Base-by-base conservation (phyloP, 208 protist genomes). In the Blastocrithidia nonstop region DNA sequence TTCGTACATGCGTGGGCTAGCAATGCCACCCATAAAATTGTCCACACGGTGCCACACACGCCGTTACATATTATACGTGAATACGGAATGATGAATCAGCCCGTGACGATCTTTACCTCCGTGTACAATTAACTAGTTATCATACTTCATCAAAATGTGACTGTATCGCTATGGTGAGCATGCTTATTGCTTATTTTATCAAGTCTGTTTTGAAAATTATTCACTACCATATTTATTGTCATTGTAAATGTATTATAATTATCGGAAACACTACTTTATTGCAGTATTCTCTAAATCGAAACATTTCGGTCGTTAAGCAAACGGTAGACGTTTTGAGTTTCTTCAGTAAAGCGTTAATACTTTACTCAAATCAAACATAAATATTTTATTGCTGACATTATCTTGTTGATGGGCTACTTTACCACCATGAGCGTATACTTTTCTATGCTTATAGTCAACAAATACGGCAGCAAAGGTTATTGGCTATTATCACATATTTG, bases 141-240 rank as follows among this genome's bases (percentile, higher is more conserved):
- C 40, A 20, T 45, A 20, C 4, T 26, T 22, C 25, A 45, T 32
- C 40, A 45, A 45, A 6, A 45, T 20, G 24, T 45, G 40, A 35
- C 17, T 20, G 7, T 20, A 26, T 15, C 13, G 7, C 6, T 17
- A n/a, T 15, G 24, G 20, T 2, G 40, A 6, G 23, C 15, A 26
- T 5, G n/a, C 11, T n/a, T 11, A n/a, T n/a, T 35, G 29, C 29
- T 11, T 11, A 15, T 15, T n/a, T n/a, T 35, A 5, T 45, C 15
- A n/a, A 45, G 25, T 17, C 17, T 28, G 15, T 37, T 35, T n/a
- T 37, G 6, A n/a, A 20, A 45, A 32, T 26, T 36, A 26, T 6
- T 24, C 15, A 22, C 15, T 15, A 45, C 5, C n/a, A 26, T 15
- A 6, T 6, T 2, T 15, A 25, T 6, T 16, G 7, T 15, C 40